Percentiles rank a stretch among this genome's conserved stretches.
phyloP scores from a whole-genome alignment of 352 stramenopile species.

The Phytophthora pini region DNA sequence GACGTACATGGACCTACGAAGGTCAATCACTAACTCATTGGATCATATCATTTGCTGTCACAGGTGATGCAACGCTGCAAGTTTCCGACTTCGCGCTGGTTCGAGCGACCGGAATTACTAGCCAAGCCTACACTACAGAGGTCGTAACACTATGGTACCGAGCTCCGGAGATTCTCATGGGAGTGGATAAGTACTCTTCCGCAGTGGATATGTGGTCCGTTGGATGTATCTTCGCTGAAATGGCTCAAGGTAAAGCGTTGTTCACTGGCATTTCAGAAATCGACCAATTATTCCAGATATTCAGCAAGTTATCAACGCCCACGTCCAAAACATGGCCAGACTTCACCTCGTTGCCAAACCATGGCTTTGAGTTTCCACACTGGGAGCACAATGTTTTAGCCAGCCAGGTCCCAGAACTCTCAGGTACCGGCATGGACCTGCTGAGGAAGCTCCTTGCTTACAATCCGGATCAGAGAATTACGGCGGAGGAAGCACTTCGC shows the following conservation, averaged over 20 bases:
- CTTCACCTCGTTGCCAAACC: slow-evolving; percentile 97
- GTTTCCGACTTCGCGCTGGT: slow-evolving; percentile 92
- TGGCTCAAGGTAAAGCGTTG: slow-evolving; percentile 88
- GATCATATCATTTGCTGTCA: not conserved
- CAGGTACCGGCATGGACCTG: slow-evolving; percentile 70
- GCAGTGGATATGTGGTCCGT: slow-evolving; percentile 94
- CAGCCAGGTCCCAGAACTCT: slow-evolving; percentile 76
- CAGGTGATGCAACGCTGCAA: slow-evolving; percentile 73
- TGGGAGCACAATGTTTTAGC: slow-evolving; percentile 73
- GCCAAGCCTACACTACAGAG: slow-evolving; percentile 90
- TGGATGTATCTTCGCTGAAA: slow-evolving; percentile 98
- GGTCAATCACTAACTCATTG: not conserved
- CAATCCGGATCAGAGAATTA: slow-evolving; percentile 76
- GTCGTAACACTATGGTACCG: slow-evolving; percentile 93
- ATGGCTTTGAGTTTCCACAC: slow-evolving; percentile 91
- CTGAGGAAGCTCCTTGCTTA: slow-evolving; percentile 81
- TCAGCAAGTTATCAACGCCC: slow-evolving; percentile 96
- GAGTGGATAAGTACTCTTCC: slow-evolving; percentile 79
- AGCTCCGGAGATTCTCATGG: slow-evolving; percentile 91
- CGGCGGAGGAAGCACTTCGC: slow-evolving; percentile 78
- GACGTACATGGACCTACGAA: not conserved
- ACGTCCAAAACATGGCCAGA: slow-evolving; percentile 97
- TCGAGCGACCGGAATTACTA: slow-evolving; percentile 81
- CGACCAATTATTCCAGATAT: slow-evolving; percentile 89
- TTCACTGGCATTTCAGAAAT: slow-evolving; percentile 87